A percentile compares a stretch with the other conserved stretches of the same genome.
Evolutionary conservation across 2,329 filamentous ascomycete species (phyloP).

Genomic region (Aspergillus transmontanensis): DNA sequence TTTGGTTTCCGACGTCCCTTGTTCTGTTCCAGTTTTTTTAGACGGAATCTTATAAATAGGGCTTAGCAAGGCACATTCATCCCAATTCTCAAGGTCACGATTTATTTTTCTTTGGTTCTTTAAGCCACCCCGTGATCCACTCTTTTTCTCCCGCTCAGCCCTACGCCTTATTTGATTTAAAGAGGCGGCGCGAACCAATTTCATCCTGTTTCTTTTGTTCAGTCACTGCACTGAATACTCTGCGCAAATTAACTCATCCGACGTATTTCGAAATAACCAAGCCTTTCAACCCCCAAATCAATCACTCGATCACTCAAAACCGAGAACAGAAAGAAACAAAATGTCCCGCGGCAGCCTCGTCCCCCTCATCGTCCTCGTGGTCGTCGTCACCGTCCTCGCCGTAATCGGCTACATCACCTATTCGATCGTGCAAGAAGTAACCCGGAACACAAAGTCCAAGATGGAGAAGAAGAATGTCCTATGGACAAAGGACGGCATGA

Average conservation of each 20-base stretch:
- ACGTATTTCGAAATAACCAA: not conserved
- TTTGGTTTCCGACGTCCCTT: not conserved
- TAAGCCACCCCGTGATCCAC: not conserved
- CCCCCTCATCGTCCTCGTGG: slow-evolving; percentile 59
- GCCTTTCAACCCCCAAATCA: too few relatives aligned
- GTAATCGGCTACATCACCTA: slow-evolving; percentile 61
- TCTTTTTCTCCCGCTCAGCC: not conserved
- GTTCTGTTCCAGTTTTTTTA: not conserved
- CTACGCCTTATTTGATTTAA: not conserved
- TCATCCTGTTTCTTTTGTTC: not conserved
- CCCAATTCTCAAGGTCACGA: not conserved
- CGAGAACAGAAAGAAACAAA: slow-evolving; percentile 2
- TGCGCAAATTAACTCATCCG: not conserved
- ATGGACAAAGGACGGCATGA: slow-evolving; percentile 62
- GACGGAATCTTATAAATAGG: not conserved
- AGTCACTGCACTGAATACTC: not conserved
- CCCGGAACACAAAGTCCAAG: slow-evolving; percentile 58
- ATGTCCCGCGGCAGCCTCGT: slow-evolving; percentile 44
- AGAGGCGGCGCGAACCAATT: not conserved
- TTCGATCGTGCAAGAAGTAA: slow-evolving; percentile 60
- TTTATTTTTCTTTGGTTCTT: not conserved
- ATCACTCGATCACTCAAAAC: not conserved
- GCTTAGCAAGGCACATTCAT: not conserved
- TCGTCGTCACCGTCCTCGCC: slow-evolving; percentile 53
- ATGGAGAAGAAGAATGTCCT: slow-evolving; percentile 67